Conservation (phyloP, 2,329 filamentous ascomycete species). For the Ophiostoma sp. region DNA sequence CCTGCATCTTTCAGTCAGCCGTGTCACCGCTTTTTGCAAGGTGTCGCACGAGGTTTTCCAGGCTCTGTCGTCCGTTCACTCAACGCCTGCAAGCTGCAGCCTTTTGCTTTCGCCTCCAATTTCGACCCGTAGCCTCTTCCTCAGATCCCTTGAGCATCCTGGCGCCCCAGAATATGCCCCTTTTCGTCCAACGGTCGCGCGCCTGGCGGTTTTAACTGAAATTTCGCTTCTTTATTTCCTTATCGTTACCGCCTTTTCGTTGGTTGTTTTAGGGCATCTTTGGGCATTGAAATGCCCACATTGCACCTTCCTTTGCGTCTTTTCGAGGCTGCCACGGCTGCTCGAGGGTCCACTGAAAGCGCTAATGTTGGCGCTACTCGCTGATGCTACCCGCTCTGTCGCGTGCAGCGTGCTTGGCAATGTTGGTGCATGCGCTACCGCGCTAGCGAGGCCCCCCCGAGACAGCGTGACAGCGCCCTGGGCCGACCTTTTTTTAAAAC, state of each 20-base stretch:
- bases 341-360: not conserved
- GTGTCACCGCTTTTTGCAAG: not conserved
- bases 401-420: slow-evolving; percentile 12
- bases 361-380: not conserved
- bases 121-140: not conserved
- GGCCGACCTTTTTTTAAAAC: not conserved
- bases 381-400: not conserved
- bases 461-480: slow-evolving; percentile 3
- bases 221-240: not conserved
- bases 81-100: not conserved
- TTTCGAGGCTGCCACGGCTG: not conserved
- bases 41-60: not conserved
- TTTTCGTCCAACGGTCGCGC: not conserved
- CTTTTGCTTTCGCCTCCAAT: not conserved
- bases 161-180: not conserved
- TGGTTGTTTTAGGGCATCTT: not conserved
- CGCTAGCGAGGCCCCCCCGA: not conserved
- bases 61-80: too few relatives aligned
- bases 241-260: not conserved
- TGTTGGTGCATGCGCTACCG: not conserved
- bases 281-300: not conserved
- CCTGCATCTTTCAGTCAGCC: not conserved
- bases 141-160: not conserved
- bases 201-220: not conserved
- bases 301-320: not conserved